Conservation (phyloP, 306 rosid species). For the Comarum palustre region DNA sequence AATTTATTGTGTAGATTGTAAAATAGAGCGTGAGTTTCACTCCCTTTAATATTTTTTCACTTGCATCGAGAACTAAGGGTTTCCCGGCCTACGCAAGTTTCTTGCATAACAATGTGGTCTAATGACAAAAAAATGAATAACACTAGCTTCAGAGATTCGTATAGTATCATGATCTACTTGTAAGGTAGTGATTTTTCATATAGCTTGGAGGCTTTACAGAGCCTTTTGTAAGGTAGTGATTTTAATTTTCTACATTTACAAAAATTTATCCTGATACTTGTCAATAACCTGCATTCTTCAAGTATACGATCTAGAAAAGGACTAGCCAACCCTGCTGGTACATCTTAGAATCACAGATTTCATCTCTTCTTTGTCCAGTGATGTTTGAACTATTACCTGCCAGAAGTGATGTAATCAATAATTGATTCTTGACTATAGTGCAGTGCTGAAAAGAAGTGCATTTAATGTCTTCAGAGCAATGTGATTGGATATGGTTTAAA, state of each 20-base stretch:
- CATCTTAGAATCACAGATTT: conserved; percentile 65
- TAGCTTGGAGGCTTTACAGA: conserved; percentile 21
- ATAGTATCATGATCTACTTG: not conserved
- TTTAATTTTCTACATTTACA: not conserved
- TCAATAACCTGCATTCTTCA: conserved; percentile 8
- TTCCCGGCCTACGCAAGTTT: too few relatives aligned
- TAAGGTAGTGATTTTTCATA: not conserved
- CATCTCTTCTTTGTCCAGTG: conserved; percentile 70
- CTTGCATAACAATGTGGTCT: not conserved
- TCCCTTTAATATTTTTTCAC: too few relatives aligned
- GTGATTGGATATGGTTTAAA: not conserved
- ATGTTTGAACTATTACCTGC: conserved; percentile 78
- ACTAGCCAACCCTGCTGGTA: conserved; percentile 66
- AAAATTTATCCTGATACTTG: not conserved
- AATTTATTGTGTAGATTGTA: too few relatives aligned
- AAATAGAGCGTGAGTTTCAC: too few relatives aligned
- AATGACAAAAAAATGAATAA: not conserved
- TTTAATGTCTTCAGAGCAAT: not conserved
- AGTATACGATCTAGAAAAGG: conserved; percentile 15
- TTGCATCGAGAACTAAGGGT: too few relatives aligned
- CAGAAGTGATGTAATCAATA: conserved; percentile 16
- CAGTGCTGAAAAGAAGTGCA: not conserved
- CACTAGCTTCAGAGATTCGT: not conserved
- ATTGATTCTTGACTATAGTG: not conserved
- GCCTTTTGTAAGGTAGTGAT: not conserved